A percentile compares a stretch with the other conserved stretches of the same genome.
These are phyloP conservation scores for Phytophthora podocarpi DNA, from an alignment of 352 stramenopile genomes.

Conservation along the genomic window DNA sequence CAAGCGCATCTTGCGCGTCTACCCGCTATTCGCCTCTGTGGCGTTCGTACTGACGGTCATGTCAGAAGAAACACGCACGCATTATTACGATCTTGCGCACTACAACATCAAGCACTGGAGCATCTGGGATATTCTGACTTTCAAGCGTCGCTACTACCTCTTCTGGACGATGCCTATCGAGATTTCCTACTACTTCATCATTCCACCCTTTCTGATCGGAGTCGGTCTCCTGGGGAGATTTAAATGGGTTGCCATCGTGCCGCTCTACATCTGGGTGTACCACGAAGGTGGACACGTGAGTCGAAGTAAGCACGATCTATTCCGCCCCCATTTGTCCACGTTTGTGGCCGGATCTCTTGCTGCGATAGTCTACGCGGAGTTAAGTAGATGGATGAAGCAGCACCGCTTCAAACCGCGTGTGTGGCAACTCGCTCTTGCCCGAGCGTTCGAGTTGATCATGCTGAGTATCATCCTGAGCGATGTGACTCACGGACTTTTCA, in stretches of 20 bases:
- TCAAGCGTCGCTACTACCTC: conserved; percentile 31
- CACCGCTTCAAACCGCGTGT: not conserved
- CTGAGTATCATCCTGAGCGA: not conserved
- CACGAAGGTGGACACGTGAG: conserved; percentile 7
- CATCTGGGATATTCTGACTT: not conserved
- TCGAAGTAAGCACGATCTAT: not conserved
- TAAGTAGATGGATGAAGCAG: conserved; percentile 8
- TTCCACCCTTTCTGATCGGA: conserved; percentile 31
- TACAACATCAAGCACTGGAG: conserved; percentile 5
- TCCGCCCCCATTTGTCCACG: conserved; percentile 5
- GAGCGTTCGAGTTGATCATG: not conserved
- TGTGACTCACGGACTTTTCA: not conserved
- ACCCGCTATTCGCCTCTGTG: conserved; percentile 4
- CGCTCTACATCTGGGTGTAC: conserved; percentile 16
- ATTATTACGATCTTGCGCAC: conserved; percentile 19
- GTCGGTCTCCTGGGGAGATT: not conserved
- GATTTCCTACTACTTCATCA: conserved; percentile 46
- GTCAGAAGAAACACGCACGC: not conserved
- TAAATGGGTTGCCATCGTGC: not conserved
- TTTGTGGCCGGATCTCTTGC: conserved; percentile 12
- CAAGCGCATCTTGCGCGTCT: conserved; percentile 11
- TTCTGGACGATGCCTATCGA: conserved; percentile 56
- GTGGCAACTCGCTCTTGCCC: not conserved
- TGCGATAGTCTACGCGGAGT: not conserved
- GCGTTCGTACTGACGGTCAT: conserved; percentile 1